Evolutionary conservation across 805 yeast species (phyloP).

Genomic region (Kuraishia hungarica): DNA sequence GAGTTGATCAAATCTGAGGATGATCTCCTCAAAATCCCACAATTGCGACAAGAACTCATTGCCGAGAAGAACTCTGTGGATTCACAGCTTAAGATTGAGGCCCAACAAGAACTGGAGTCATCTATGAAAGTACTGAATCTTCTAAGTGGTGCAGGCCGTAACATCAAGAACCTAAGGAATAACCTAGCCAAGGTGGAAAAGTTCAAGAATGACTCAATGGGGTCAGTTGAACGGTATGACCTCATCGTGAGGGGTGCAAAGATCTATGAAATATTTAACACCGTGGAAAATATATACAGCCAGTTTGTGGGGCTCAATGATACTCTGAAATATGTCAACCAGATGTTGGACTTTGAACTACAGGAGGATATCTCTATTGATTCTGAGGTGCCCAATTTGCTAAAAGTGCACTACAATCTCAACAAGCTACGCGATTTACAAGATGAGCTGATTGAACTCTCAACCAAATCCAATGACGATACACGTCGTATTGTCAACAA

Average conservation of each 20-base stretch:
- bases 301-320: slow-evolving; percentile 51
- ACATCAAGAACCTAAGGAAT: slow-evolving; percentile 41
- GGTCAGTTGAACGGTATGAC: slow-evolving; percentile 58
- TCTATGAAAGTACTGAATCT: slow-evolving; percentile 36
- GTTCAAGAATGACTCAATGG: slow-evolving; percentile 45
- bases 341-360: slow-evolving; percentile 39
- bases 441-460: slow-evolving; percentile 61
- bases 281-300: slow-evolving; percentile 55
- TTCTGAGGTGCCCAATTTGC: slow-evolving; percentile 42
- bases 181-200: slow-evolving; percentile 34
- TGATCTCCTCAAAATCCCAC: slow-evolving; percentile 46
- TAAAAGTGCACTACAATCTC: slow-evolving; percentile 62
- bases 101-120: slow-evolving; percentile 54
- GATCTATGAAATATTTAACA: slow-evolving; percentile 63
- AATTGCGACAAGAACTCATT: slow-evolving; percentile 42
- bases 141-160: slow-evolving; percentile 29
- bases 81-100: slow-evolving; percentile 61
- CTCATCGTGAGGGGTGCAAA: slow-evolving; percentile 59
- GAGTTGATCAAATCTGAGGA: slow-evolving; percentile 12
- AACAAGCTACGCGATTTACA: slow-evolving; percentile 67
- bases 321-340: slow-evolving; percentile 40
- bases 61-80: slow-evolving; percentile 74
- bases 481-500: slow-evolving; percentile 56
- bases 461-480: slow-evolving; percentile 43
- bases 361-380: slow-evolving; percentile 36